Conservation (phyloP, 2,329 filamentous ascomycete genomes). For the Fusarium napiforme region DNA sequence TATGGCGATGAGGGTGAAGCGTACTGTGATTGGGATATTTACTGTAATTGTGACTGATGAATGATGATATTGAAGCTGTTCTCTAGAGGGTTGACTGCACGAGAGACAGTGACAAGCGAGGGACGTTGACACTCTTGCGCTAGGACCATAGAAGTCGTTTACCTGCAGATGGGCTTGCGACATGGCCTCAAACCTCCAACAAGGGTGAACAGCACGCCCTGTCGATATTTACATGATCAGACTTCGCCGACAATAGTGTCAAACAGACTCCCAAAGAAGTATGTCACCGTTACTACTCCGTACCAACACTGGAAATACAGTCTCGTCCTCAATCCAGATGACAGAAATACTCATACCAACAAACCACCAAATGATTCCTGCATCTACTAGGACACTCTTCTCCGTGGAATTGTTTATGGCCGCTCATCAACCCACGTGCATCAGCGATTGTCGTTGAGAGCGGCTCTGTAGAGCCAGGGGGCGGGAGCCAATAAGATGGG, state of each 20-base stretch:
- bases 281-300: neutral
- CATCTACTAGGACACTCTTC: too few relatives aligned
- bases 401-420: neutral
- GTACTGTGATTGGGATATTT: accelerated
- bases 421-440: conserved; percentile 30
- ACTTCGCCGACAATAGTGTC: neutral
- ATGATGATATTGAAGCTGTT: too few relatives aligned
- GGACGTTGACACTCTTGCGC: neutral
- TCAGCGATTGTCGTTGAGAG: conserved; percentile 24
- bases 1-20: accelerated
- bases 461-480: conserved; percentile 5
- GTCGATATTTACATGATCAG: neutral
- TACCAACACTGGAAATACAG: neutral
- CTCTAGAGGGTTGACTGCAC: too few relatives aligned
- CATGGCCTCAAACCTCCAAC: neutral
- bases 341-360: neutral
- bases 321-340: neutral
- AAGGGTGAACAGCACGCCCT: accelerated
- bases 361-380: too few relatives aligned
- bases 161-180: neutral
- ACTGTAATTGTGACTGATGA: too few relatives aligned
- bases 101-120: neutral
- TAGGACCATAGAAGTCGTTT: neutral
- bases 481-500: conserved; percentile 11
- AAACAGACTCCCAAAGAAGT: neutral